Percentiles rank a stretch among this genome's conserved stretches.
These are phyloP conservation scores for Globisporangium carolinianum DNA, from an alignment of 352 stramenopile genomes.

Conservation along the genomic window DNA sequence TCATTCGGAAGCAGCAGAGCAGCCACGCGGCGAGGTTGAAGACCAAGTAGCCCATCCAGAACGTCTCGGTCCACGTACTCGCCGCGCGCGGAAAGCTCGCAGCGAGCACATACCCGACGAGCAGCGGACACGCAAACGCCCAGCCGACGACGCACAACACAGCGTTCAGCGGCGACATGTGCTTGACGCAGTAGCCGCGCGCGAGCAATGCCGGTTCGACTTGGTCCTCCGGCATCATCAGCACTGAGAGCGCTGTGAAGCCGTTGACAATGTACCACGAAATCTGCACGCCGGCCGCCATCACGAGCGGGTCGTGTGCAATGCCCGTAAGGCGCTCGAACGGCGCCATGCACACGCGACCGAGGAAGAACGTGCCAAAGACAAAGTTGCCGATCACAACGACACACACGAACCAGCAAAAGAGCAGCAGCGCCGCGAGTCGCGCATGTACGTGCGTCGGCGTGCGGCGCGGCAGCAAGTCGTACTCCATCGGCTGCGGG, in stretches of 20 bases:
- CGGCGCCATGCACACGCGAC: conserved; percentile 54
- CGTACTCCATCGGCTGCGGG: conserved; percentile 57
- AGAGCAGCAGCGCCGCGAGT: conserved; percentile 40
- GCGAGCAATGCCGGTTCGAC: conserved; percentile 49
- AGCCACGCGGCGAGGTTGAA: conserved; percentile 72
- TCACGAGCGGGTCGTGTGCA: conserved; percentile 63
- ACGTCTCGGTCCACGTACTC: conserved; percentile 48
- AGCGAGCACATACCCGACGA: conserved; percentile 59
- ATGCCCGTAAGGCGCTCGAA: conserved; percentile 70
- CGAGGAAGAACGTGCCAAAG: conserved; percentile 66
- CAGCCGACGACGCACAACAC: conserved; percentile 53
- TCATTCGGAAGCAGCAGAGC: conserved; percentile 64
- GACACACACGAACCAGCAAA: conserved; percentile 58
- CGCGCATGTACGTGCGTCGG: conserved; percentile 51
- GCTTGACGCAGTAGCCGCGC: conserved; percentile 67
- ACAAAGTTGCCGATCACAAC: conserved; percentile 47
- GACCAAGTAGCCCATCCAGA: conserved; percentile 68
- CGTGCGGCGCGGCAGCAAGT: conserved; percentile 43
- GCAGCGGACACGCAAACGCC: conserved; percentile 58
- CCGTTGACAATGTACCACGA: conserved; percentile 70
- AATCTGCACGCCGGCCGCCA: conserved; percentile 68
- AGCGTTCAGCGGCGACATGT: conserved; percentile 46
- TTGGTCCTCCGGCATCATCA: conserved; percentile 54
- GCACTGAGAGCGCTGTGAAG: conserved; percentile 44
- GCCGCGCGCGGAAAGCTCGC: conserved; percentile 41